Evolutionary conservation across 768 basidiomycete genomes (phyloP).

Genomic region (Saitozyma podzolica): DNA sequence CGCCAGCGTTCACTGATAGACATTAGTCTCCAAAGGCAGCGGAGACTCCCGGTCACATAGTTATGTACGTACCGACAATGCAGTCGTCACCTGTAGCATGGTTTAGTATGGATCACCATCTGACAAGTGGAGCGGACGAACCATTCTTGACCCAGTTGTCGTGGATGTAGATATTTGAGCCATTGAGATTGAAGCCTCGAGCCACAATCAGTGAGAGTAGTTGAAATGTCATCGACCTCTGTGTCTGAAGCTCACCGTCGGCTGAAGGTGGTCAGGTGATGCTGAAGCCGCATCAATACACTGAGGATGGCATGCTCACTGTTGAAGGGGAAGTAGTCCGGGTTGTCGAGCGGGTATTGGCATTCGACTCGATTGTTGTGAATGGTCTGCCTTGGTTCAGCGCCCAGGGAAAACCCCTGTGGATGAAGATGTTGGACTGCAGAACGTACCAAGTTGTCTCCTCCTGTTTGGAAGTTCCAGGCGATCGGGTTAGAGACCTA

Average conservation of each 20-base stretch:
- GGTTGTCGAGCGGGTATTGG: not conserved
- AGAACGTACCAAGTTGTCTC: slow-evolving; percentile 55
- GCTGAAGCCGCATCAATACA: slow-evolving; percentile 58
- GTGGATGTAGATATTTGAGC: slow-evolving; percentile 14
- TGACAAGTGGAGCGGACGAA: not conserved
- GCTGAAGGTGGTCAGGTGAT: slow-evolving; percentile 64
- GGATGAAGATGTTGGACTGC: not conserved
- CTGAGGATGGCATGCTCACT: slow-evolving; percentile 19
- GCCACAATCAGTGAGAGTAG: slow-evolving; percentile 15
- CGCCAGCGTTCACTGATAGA: too few relatives aligned
- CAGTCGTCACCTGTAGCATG: too few relatives aligned
- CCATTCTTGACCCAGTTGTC: slow-evolving; percentile 16
- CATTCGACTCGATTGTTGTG: slow-evolving; percentile 59
- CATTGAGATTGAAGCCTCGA: slow-evolving; percentile 21
- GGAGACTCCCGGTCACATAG: too few relatives aligned
- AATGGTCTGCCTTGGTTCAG: too few relatives aligned
- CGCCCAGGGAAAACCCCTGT: too few relatives aligned
- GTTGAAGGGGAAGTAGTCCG: slow-evolving; percentile 35
- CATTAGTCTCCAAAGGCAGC: too few relatives aligned
- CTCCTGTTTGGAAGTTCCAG: slow-evolving; percentile 63
- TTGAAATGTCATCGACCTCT: slow-evolving; percentile 11
- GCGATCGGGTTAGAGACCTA: slow-evolving; percentile 12
- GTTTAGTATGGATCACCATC: too few relatives aligned
- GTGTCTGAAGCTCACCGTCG: slow-evolving; percentile 58
- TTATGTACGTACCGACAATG: too few relatives aligned